phyloP scores from a whole-genome alignment of 176 grass and related monocot genomes.

The Oryza glaberrima region DNA sequence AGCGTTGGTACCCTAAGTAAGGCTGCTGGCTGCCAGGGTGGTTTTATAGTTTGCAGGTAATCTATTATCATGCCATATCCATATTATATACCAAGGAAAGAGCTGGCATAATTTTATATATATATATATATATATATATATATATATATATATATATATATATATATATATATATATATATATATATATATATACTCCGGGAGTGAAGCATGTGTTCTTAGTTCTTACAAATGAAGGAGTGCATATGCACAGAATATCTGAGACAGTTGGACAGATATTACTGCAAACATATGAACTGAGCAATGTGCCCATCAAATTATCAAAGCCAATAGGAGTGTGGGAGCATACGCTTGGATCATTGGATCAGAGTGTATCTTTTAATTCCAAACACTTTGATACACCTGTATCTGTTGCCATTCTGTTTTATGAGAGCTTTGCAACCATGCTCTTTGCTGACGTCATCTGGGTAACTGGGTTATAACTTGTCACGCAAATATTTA shows the following conservation, averaged over 20 bases:
- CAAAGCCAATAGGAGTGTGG: neutral
- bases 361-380: neutral
- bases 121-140: no score
- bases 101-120: neutral
- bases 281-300: neutral
- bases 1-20: constrained; percentile 83
- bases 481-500: constrained; percentile 2
- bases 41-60: constrained; percentile 93
- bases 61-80: neutral
- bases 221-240: neutral
- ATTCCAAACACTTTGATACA: neutral
- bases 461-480: neutral
- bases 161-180: no score
- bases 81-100: constrained; percentile 3
- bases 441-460: no score
- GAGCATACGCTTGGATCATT: neutral
- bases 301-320: neutral
- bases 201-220: neutral
- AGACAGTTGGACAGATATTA: neutral
- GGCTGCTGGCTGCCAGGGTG: constrained; percentile 75
- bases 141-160: no score
- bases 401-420: no score
- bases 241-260: neutral
- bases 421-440: no score
- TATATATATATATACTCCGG: neutral